phyloP scores from a whole-genome alignment of 306 rosid genomes.

The Cyamopsis tetragonoloba region DNA sequence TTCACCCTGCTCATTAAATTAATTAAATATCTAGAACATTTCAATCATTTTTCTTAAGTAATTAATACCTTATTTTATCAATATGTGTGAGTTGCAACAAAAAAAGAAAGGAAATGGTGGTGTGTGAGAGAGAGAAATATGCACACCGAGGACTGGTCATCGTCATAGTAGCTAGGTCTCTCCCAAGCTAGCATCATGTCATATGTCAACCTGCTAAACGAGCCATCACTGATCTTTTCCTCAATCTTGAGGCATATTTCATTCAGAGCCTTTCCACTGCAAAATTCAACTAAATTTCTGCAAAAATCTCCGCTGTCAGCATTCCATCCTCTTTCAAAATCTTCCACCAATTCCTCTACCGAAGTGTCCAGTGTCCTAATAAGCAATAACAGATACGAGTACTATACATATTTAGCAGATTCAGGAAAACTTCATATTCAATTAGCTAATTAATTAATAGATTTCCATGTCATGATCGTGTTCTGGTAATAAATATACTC shows the following conservation, averaged over 20 bases:
- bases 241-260: conserved; percentile 36
- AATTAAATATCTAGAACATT: background rate
- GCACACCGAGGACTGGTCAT: conserved; percentile 37
- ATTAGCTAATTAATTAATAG: background rate
- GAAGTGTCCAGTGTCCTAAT: conserved; percentile 48
- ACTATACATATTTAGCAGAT: background rate
- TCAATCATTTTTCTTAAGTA: too few species aligned
- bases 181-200: conserved; percentile 95
- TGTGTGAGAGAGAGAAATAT: background rate
- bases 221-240: conserved; percentile 53
- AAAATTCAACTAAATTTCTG: conserved; percentile 63
- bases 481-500: background rate
- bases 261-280: conserved; percentile 55
- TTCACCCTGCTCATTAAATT: background rate
- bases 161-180: conserved; percentile 53
- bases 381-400: background rate
- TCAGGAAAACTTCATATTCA: too few species aligned
- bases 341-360: conserved; percentile 57
- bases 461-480: background rate
- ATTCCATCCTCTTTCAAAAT: conserved; percentile 63
- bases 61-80: background rate
- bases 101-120: background rate
- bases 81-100: background rate
- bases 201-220: conserved; percentile 61
- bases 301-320: conserved; percentile 40